phyloP scores from a whole-genome alignment of 805 yeast genomes.

The Schwanniomyces sp. region DNA sequence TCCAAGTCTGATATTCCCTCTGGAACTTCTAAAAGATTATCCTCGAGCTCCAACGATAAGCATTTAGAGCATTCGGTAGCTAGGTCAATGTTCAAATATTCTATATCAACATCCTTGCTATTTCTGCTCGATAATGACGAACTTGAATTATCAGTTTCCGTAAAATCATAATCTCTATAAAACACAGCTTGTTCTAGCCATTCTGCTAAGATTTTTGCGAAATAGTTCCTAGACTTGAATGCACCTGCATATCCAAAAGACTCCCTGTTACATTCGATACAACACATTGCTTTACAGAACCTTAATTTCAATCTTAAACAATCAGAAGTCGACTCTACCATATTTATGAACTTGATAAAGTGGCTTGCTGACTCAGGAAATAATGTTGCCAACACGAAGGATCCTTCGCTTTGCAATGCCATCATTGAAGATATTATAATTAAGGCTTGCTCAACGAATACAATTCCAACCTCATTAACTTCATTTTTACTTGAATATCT shows the following conservation, averaged over 20 bases:
- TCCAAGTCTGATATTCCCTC: slow-evolving; percentile 56
- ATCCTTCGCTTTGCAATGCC: slow-evolving; percentile 30
- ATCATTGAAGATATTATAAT: slow-evolving; percentile 45
- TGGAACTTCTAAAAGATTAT: slow-evolving; percentile 59
- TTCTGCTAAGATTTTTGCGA: slow-evolving; percentile 45
- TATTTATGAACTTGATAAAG: slow-evolving; percentile 26
- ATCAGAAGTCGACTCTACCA: slow-evolving; percentile 26
- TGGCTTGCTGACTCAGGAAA: slow-evolving; percentile 29
- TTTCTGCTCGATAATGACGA: slow-evolving; percentile 11
- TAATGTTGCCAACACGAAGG: slow-evolving; percentile 31
- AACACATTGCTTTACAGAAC: slow-evolving; percentile 38
- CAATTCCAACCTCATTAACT: slow-evolving; percentile 26
- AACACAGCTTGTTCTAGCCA: slow-evolving; percentile 58
- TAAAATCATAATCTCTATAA: slow-evolving; percentile 22
- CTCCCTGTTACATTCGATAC: slow-evolving; percentile 32
- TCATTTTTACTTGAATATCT: slow-evolving; percentile 26
- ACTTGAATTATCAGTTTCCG: slow-evolving; percentile 2
- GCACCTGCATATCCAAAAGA: slow-evolving; percentile 44
- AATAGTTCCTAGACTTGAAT: slow-evolving; percentile 45
- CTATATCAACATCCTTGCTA: slow-evolving; percentile 38
- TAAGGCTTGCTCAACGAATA: slow-evolving; percentile 51
- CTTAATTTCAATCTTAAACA: slow-evolving; percentile 42
- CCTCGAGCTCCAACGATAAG: slow-evolving; percentile 53
- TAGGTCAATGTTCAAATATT: slow-evolving; percentile 54
- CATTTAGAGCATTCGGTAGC: slow-evolving; percentile 64